Evolutionary conservation across 148 eudicot genomes (phyloP), one percentile per base, ranked within the genome.

Genomic region (Nyssa sinensis): DNA sequence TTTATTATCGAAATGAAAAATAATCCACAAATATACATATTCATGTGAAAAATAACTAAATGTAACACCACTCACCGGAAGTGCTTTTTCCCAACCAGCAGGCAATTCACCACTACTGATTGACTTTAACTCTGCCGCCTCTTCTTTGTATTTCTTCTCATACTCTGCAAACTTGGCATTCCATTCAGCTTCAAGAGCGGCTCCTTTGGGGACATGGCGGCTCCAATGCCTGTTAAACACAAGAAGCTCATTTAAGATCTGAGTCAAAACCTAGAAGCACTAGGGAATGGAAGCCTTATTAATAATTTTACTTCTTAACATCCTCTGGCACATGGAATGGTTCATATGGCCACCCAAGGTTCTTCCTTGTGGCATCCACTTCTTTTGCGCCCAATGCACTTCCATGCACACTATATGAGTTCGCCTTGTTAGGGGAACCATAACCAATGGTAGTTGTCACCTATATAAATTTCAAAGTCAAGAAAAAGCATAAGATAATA

Each of bases 371-470:
- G 34, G 91, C 91, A 30, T 88, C 91, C 33, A 88, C 88, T 85
- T 88, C 91, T 74, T 88, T 88, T 53, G 87, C 78, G 12, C 91
- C 91, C 75, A 88, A 80, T 62, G 91, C 91, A 79, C 75, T 65
- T 51, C 91, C 91, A 31, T 88, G 91, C 23, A 81, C 91, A 81
- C 91, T 85, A 81, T 88, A 88, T 24, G 91, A 83, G 81, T 88
- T 88, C 0, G 88, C 80, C 81, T 88, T 88, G 88, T 88, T 88
- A 8, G 88, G 88, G 24, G 91, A 88, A 21, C 88, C 88, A 77
- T 72, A 85, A 44, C 88, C 88, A 55, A 85, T 83, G 10, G 87
- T 85, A 19, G 88, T 88, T 1, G 90, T 87, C 35, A 87, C 88
- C 90, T 87, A 81, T 74, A 78, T 39, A 33, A 24, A 62, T 17